Evolutionary conservation across 192 early-diverging fungal species (phyloP).

Genomic region (Allomyces arbusculus): DNA sequence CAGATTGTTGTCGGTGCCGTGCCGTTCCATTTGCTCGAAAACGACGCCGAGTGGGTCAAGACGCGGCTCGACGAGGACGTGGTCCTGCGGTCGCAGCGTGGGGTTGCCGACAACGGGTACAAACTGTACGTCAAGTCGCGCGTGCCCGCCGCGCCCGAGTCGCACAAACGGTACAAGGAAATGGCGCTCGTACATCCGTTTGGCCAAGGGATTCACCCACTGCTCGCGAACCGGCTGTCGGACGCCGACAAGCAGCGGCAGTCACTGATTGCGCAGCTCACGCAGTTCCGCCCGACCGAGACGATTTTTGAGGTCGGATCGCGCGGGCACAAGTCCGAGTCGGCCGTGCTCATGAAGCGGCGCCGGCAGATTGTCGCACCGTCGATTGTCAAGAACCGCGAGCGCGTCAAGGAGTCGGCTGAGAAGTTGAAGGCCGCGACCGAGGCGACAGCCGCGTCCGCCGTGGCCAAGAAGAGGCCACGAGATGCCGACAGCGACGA

Average conservation of each 20-base stretch:
- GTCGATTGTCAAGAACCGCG: constrained; percentile 42
- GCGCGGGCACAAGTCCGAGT: constrained; percentile 55
- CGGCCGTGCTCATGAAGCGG: constrained; percentile 26
- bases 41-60: constrained; percentile 56
- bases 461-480: constrained; percentile 12
- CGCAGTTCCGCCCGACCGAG: constrained; percentile 14
- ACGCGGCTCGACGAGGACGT: constrained; percentile 36
- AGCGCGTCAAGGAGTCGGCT: constrained; percentile 25
- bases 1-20: constrained; percentile 65
- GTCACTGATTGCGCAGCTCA: constrained; percentile 7
- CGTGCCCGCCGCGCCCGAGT: constrained; percentile 59
- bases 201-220: constrained; percentile 45
- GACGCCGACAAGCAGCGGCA: not conserved
- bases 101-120: constrained; percentile 58
- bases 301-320: constrained; percentile 89
- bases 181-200: constrained; percentile 32
- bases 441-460: constrained; percentile 7
- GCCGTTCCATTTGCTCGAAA: constrained; percentile 39
- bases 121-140: constrained; percentile 72
- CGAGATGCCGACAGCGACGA: constrained; percentile 10
- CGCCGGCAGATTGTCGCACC: constrained; percentile 12
- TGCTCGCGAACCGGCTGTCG: constrained; percentile 20
- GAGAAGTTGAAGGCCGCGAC: constrained; percentile 14
- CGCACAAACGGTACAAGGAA: constrained; percentile 73
- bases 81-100: constrained; percentile 37